Conservation (phyloP, 805 yeast species). For the Hanseniaspora occidentalis region DNA sequence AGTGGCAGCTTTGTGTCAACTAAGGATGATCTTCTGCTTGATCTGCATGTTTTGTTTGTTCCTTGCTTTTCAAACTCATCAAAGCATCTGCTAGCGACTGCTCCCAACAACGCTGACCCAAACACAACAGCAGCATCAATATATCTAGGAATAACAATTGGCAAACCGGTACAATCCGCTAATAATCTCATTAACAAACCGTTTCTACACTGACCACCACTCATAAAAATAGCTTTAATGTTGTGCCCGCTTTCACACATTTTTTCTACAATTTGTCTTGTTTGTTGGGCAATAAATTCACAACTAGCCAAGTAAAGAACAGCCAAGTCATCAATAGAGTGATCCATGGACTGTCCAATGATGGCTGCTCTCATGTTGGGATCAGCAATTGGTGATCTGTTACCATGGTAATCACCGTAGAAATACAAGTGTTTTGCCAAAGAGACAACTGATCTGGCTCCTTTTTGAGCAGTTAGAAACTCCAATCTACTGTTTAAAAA, state of each 20-base stretch:
- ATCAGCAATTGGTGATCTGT: conserved; percentile 95
- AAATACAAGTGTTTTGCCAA: conserved; percentile 78
- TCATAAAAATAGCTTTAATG: conserved; percentile 67
- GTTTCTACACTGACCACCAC: conserved; percentile 96
- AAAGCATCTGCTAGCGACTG: conserved; percentile 72
- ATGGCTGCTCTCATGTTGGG: conserved; percentile 85
- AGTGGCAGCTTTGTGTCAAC: conserved; percentile 7
- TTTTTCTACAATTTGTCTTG: conserved; percentile 83
- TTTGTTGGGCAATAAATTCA: conserved; percentile 95
- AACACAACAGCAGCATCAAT: conserved; percentile 96
- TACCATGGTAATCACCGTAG: conserved; percentile 95
- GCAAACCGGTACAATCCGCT: conserved; percentile 87
- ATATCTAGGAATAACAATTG: conserved; percentile 85
- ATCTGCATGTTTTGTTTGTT: conserved; percentile 6
- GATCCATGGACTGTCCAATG: conserved; percentile 88
- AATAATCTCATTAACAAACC: conserved; percentile 76
- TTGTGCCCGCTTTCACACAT: conserved; percentile 74
- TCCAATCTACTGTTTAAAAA: conserved; percentile 68
- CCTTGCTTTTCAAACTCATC: conserved; percentile 15
- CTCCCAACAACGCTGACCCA: conserved; percentile 91
- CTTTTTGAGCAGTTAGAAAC: conserved; percentile 40
- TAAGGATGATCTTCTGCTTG: conserved; percentile 12
- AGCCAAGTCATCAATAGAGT: conserved; percentile 73
- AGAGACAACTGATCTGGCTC: conserved; percentile 60
- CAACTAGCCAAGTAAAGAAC: conserved; percentile 83